Evolutionary conservation across 345 rosid species (phyloP).

Genomic region (Atalantia buxifolia): DNA sequence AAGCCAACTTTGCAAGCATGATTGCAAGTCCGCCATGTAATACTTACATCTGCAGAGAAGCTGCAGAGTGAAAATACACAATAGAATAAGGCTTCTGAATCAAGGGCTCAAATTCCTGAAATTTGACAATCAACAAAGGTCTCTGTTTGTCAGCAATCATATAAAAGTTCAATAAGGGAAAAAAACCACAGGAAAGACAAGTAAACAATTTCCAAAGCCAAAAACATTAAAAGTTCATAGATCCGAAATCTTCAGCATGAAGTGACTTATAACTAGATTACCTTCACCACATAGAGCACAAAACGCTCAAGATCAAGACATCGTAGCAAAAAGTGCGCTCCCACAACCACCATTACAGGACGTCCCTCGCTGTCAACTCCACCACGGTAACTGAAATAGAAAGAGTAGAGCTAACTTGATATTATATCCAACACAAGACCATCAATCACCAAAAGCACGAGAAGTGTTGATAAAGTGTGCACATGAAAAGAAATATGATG

Average conservation of each 20-base stretch:
- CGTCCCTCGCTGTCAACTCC: slow-evolving; percentile 94
- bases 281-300: slow-evolving; percentile 79
- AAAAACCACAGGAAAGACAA: slow-evolving; percentile 5
- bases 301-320: slow-evolving; percentile 95
- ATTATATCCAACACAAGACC: neutral
- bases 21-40: slow-evolving; percentile 13
- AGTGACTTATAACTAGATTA: slow-evolving; percentile 16
- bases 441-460: slow-evolving; percentile 8
- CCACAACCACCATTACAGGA: slow-evolving; percentile 97
- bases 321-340: slow-evolving; percentile 93
- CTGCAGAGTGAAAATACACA: slow-evolving; percentile 92
- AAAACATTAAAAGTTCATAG: neutral
- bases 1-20: neutral
- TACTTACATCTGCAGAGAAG: slow-evolving; percentile 92
- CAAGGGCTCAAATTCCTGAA: slow-evolving; percentile 96
- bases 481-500: slow-evolving; percentile 1
- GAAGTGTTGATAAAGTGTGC: neutral
- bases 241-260: slow-evolving; percentile 7
- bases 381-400: slow-evolving; percentile 76
- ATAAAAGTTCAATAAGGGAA: neutral
- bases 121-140: slow-evolving; percentile 15
- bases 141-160: neutral
- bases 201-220: slow-evolving; percentile 2
- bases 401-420: slow-evolving; percentile 20
- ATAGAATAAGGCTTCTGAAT: slow-evolving; percentile 92